Percentiles rank a stretch among this genome's conserved stretches.
Evolutionary conservation across 257 asterid genomes (phyloP).

Genomic region (Apocynum venetum): DNA sequence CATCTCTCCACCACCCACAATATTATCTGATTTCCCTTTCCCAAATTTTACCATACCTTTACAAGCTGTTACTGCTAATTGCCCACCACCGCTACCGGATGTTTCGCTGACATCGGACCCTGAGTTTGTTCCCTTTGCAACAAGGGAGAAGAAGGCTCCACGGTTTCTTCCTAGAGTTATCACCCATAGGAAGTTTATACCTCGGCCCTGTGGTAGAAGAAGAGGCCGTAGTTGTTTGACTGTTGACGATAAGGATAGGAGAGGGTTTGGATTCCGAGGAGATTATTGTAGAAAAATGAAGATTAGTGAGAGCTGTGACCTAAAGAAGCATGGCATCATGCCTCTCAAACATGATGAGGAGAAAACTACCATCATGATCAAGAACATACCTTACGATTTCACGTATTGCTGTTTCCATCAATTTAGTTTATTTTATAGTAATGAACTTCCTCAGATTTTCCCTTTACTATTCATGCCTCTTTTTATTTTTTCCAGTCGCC

Average conservation of each 20-base stretch:
- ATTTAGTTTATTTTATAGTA: too few species aligned
- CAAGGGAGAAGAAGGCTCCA: background rate
- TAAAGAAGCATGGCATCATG: constrained; percentile 21
- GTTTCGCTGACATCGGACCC: background rate
- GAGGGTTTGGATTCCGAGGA: background rate
- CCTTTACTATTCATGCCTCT: background rate
- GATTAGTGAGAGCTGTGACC: background rate
- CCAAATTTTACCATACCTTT: too few species aligned
- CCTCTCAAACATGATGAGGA: constrained; percentile 32
- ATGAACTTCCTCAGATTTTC: background rate
- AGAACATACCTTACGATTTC: constrained; percentile 52
- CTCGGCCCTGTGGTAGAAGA: constrained; percentile 2
- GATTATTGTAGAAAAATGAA: background rate
- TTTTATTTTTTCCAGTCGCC: constrained; percentile 27
- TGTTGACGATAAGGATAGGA: background rate
- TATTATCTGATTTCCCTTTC: background rate
- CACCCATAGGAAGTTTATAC: background rate
- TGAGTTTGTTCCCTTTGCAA: background rate
- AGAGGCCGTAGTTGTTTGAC: background rate
- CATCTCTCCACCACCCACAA: background rate
- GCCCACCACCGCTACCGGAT: background rate
- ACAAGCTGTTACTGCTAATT: too few species aligned
- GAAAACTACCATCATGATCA: constrained; percentile 54
- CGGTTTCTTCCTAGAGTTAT: background rate
- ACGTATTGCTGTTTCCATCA: constrained; percentile 25